Evolutionary conservation across 1,139 yeast genomes (phyloP), one percentile per base, ranked within the genome.

Genomic region (Wickerhamiella pararugosa): DNA sequence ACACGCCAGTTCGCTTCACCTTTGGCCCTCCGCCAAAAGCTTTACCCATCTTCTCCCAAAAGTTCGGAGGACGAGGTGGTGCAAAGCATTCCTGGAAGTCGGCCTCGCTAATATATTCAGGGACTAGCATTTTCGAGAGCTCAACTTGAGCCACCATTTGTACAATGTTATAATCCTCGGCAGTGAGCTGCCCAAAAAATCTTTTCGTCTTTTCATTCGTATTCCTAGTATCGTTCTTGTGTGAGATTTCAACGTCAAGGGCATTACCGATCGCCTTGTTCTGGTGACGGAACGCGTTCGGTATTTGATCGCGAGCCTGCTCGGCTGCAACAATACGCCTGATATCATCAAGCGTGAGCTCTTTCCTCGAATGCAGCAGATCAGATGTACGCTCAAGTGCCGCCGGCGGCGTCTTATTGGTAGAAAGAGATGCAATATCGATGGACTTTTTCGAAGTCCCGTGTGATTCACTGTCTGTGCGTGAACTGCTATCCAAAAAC

Each of bases 291-390:
- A 76, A 82, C 0, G 93, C 90, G 58, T 81, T 81, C 5, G 93
- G 93, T 45, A 94, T 71, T 55, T 83, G 79, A 50, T 84, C 95
- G 49, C 96, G 70, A 0, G 97, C 95, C 60, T 87, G 96, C 55
- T 90, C 97, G 5, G 95, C 93, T 2, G 96, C 94, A 8, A 90
- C 97, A 55, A 90, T 87, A 51, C 97, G 71, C 5, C 97, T 95
- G 52, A 90, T 90, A 62, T 90, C 99, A 60, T 90, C 98, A 54
- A 90, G 70, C 0, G 96, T 87, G 44, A 90, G 70, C 1, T 93
- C 79, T 52, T 82, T 82, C 52, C 87, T 94, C 55, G 77, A 82
- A 54, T 79, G 76, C 46, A 83, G 68, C 41, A 80, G 63, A 50
- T 77, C 82, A 0, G 86, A 76, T 0, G 87, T 78, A n/a, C 63